Evolutionary conservation across 2,329 filamentous ascomycete species (phyloP), one percentile per base, ranked within the genome.

Genomic region (Orbilia blumenaviensis): DNA sequence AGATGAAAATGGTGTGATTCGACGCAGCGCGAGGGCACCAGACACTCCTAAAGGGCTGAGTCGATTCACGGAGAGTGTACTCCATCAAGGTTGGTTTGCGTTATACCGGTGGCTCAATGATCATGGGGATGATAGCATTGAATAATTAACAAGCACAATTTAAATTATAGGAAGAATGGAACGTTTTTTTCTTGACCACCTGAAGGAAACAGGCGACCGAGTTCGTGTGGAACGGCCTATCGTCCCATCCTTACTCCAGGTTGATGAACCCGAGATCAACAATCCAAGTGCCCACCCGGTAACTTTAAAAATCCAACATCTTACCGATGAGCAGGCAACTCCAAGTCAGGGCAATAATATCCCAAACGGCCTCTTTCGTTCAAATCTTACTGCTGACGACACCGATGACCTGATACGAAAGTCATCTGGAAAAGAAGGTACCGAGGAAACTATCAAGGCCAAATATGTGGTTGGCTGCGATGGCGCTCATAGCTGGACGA

Each of bases 381-480:
- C 88, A 73, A 89, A 88, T 73, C 80, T 90, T 4, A 81, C 85
- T 0, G 82, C 85, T 5, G 87, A 89, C 61, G 88, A 89, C 77
- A 88, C 86, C 12, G 69, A 75, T 4, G 62, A 67, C 18, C 29
- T 75, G 14, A 75, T 75, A 21, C 42, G 44, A 50, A 67, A 56
- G 8, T 42, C 69, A 2, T 61, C 54, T 3, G 80, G 80, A 38
- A 83, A 81, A 68, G 84, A 80, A 12, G 81, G 82, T 79, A 76
- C 78, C 79, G 80, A 81, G 56, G 86, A 87, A 78, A 80, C 81
- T 0, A 82, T 90, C 1, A 85, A 83, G 41, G 85, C 87, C 4
- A 89, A 89, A 80, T 92, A 90, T 77, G 84, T 92, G 29, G 84
- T 92, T 2, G 90, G 90, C 0, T 89, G 88, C 48, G 90, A 92